A percentile compares a stretch with the other conserved stretches of the same genome.
Conservation (phyloP, 352 stramenopile species). For the Phytophthora rubi region DNA sequence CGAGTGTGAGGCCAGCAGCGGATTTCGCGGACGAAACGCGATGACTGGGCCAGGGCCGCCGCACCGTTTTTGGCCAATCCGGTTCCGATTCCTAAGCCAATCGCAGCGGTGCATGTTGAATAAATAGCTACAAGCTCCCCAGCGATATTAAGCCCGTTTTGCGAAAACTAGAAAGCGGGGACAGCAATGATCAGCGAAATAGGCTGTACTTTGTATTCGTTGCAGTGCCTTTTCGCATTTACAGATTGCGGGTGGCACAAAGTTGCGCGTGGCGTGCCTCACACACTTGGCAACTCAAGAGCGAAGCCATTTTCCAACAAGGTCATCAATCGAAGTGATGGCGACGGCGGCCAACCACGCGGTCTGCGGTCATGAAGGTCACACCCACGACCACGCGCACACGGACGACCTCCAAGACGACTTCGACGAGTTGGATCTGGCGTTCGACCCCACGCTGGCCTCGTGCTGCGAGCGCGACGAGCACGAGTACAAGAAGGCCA, state of each 20-base stretch:
- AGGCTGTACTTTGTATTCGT: background rate
- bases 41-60: constrained; percentile 41
- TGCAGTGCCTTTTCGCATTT: constrained; percentile 7
- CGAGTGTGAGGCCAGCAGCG: constrained; percentile 26
- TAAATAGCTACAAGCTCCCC: background rate
- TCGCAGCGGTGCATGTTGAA: background rate
- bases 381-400: constrained; percentile 37
- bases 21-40: constrained; percentile 14
- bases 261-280: constrained; percentile 6
- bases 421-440: constrained; percentile 39
- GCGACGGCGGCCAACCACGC: constrained; percentile 6
- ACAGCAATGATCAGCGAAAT: background rate
- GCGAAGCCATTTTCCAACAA: background rate
- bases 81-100: constrained; percentile 9
- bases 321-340: background rate
- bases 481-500: constrained; percentile 63
- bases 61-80: constrained; percentile 23
- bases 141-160: background rate
- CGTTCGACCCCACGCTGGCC: constrained; percentile 64
- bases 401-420: constrained; percentile 29
- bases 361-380: constrained; percentile 16
- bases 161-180: background rate
- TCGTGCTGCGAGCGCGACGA: constrained; percentile 73
- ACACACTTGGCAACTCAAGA: constrained; percentile 7
- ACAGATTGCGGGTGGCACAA: background rate